Evolutionary conservation across 163 green algal genomes (phyloP), one percentile per base, ranked within the genome.

Genomic region (Prototheca wickerhamii): DNA sequence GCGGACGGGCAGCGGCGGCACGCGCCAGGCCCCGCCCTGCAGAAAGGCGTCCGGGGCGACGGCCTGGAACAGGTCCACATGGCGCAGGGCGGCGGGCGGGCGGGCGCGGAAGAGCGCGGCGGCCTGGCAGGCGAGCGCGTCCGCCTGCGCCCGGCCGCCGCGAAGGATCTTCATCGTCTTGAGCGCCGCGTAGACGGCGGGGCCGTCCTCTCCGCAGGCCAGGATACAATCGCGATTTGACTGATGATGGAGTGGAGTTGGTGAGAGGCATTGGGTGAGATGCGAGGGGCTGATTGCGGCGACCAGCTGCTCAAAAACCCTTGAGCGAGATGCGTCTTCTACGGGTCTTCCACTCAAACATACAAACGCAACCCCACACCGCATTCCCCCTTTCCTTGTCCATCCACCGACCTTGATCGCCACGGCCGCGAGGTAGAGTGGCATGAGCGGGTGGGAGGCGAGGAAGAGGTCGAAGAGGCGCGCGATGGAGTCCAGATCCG

Each of bases 391-490:
- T 44, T 10, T 15, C 37, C 37, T 26, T 28, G 21, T 20, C n/a
- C 25, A 31, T 42, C 1, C 52, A 59, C 25, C 57, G 21, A 60
- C 68, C 51, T 61, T 68, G 66, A 95, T 85, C 23, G 79, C 82
- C 10, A 76, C 81, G 3, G 75, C 91, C 4, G 81, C 85, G 6
- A 96, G 60, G 62, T 97, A 97, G 17, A 97, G 76, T 6, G 91
- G 87, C 84, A 95, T 91, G 40, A 95, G 76, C 6, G 91, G 91
- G 78, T 95, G 89, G 4, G 78, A 81, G 3, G 91, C 69, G 12
- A 96, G 71, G 66, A 97, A 95, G 4, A 95, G 75, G 76, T 97
- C 91, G 69, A 95, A 97, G 18, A 97, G 80, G 10, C 91, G 77
- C 3, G 78, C 77, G 46, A 52, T 65, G 20, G 69, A 63, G 26